phyloP scores from a whole-genome alignment of 805 yeast genomes.

The Saccharomyces mikatae region DNA sequence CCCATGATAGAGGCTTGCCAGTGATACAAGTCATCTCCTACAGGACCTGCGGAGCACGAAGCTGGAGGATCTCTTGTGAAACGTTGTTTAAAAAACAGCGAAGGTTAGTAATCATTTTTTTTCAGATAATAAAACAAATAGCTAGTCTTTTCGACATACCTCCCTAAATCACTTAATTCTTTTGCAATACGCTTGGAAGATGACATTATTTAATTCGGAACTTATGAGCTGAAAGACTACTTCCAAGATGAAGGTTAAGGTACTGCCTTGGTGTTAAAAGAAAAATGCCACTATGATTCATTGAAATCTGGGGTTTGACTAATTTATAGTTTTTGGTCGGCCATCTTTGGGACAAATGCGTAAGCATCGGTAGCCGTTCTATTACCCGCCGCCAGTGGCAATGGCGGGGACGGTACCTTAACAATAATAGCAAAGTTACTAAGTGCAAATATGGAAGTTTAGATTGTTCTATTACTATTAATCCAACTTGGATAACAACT shows the following conservation, averaged over 20 bases:
- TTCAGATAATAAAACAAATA: background rate
- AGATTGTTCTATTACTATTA: background rate
- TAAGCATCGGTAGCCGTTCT: background rate
- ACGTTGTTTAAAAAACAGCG: background rate
- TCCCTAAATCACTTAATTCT: slow-evolving; percentile 8
- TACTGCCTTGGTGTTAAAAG: background rate
- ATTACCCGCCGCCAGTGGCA: background rate
- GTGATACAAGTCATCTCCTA: slow-evolving; percentile 92
- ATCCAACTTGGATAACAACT: background rate
- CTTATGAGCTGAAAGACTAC: background rate
- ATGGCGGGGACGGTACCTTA: background rate
- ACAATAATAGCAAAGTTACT: background rate
- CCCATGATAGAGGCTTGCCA: slow-evolving; percentile 99
- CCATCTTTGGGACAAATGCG: background rate
- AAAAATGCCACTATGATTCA: background rate
- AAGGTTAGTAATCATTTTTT: background rate
- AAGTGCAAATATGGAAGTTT: background rate
- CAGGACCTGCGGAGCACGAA: slow-evolving; percentile 97
- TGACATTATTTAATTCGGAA: background rate
- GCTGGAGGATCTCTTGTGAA: slow-evolving; percentile 85
- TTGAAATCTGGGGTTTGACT: background rate
- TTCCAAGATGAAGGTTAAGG: background rate
- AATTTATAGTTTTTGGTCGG: background rate
- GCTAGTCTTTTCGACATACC: background rate
- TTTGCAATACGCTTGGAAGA: slow-evolving; percentile 8